phyloP scores from a whole-genome alignment of 192 early-diverging fungal species.

The Coemansia asiatica region DNA sequence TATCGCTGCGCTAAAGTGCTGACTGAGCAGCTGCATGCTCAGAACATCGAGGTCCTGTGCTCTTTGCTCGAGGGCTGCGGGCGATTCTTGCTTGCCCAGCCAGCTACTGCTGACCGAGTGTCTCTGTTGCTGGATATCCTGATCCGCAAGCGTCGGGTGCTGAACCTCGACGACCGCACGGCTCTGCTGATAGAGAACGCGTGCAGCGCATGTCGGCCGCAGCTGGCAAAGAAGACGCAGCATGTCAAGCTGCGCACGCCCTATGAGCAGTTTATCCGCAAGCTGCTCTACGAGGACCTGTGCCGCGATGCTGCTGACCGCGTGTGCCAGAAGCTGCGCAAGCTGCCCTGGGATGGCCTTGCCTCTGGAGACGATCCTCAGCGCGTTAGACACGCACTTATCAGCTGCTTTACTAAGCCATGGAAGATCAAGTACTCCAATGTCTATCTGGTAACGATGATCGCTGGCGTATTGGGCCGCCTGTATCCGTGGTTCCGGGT shows the following conservation, averaged over 20 bases:
- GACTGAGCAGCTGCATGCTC: conserved; percentile 80
- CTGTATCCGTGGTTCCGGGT: conserved; percentile 89
- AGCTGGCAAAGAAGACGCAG: conserved; percentile 59
- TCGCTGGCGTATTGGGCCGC: conserved; percentile 72
- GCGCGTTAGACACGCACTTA: conserved; percentile 59
- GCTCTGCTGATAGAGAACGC: conserved; percentile 93
- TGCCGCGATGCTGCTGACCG: conserved; percentile 68
- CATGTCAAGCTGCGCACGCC: conserved; percentile 73
- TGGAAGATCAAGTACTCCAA: conserved; percentile 94
- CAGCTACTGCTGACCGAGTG: conserved; percentile 73
- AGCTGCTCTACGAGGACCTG: conserved; percentile 85
- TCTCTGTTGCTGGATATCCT: conserved; percentile 77
- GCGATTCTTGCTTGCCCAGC: conserved; percentile 75
- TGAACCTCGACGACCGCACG: conserved; percentile 83
- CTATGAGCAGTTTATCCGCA: conserved; percentile 84
- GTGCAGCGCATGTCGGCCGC: conserved; percentile 85
- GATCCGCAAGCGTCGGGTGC: conserved; percentile 81
- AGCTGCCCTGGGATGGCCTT: conserved; percentile 80
- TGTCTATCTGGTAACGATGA: conserved; percentile 77
- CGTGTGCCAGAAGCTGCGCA: conserved; percentile 71
- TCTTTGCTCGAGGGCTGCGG: conserved; percentile 85
- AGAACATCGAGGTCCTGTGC: conserved; percentile 85
- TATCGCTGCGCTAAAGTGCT: conserved; percentile 84
- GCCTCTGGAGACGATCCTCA: conserved; percentile 25
- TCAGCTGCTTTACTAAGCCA: conserved; percentile 82